Evolutionary conservation across 2,329 filamentous ascomycete genomes (phyloP).

Genomic region (Aureobasidium melanogenum): DNA sequence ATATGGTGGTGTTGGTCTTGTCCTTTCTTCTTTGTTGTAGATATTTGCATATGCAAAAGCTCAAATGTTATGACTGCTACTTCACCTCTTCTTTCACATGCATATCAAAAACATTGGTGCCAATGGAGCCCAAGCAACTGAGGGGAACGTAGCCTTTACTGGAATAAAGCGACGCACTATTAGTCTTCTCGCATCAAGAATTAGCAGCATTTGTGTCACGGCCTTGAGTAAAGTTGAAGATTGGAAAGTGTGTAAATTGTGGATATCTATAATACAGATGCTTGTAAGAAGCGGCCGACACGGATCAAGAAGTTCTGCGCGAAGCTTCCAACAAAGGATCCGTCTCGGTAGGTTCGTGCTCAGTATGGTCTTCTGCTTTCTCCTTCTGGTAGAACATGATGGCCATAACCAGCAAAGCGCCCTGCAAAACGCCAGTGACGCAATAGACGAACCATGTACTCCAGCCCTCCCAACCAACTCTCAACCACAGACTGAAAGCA

Average conservation of each 20-base stretch:
- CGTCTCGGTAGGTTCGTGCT: conserved; percentile 4
- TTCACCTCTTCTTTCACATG: no score
- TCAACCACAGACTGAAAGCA: conserved; percentile 62
- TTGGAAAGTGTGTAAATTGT: neutral
- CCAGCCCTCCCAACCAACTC: conserved; percentile 78
- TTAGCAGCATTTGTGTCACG: neutral
- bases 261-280: neutral
- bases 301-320: neutral
- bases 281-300: neutral
- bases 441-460: conserved; percentile 92
- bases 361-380: neutral
- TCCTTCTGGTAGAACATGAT: conserved; percentile 54
- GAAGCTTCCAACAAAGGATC: neutral
- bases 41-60: no score
- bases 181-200: neutral
- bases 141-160: no score
- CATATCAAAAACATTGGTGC: no score
- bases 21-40: no score
- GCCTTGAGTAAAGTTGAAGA: neutral
- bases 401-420: conserved; percentile 68
- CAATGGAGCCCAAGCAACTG: no score
- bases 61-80: no score
- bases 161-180: no score
- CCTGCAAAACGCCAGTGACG: conserved; percentile 78
- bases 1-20: no score